Base-by-base conservation (phyloP, 768 basidiomycete species). In the Russula foetens region DNA sequence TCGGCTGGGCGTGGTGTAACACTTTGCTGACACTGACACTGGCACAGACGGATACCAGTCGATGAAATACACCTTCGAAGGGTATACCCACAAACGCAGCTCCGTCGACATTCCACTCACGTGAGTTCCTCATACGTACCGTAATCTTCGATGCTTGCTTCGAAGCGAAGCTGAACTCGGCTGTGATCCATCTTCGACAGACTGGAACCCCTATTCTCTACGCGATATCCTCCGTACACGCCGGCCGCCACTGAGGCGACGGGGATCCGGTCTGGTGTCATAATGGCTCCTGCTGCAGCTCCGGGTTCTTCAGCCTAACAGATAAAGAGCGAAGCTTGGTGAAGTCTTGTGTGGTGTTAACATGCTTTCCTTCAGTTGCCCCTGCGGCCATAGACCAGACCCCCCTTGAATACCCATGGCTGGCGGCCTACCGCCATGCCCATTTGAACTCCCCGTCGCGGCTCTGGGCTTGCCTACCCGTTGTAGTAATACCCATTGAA, bases 221-320 rank as follows among this genome's bases (percentile, higher is more conserved):
- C 78, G 73, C 78, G 84, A 26, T 87, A 79, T 73, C 84, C 85
- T n/a, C 85, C 85, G 1, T 85, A 85, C 65, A 79, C 70, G 17
- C 76, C 71, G n/a, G 71, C 75, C 24, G 71, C 28, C 23, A 53
- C 31, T 14, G 45, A 58, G 51, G 23, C 35, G 12, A 8, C 58
- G 7, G 46, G 24, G 12, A 17, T 53, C 39, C 33, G 15, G 23
- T 14, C 61, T 11, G 61, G 61, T 9, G 56, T 17, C 23, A 38
- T 43, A 24, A 33, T 43, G 28, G 38, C 28, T 39, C 56, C 60
- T 23, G 23, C 56, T 26, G 21, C 29, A 19, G 2, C n/a, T 14
- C 17, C 19, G 7, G 26, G 7, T 5, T 19, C 38, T 12, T 53
- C 38, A n/a, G 19, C 39, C 26, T 43, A 39, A 53, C 26, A 41